phyloP scores from a whole-genome alignment of 495 filamentous ascomycete genomes.

The Penicillium cinerascens region DNA sequence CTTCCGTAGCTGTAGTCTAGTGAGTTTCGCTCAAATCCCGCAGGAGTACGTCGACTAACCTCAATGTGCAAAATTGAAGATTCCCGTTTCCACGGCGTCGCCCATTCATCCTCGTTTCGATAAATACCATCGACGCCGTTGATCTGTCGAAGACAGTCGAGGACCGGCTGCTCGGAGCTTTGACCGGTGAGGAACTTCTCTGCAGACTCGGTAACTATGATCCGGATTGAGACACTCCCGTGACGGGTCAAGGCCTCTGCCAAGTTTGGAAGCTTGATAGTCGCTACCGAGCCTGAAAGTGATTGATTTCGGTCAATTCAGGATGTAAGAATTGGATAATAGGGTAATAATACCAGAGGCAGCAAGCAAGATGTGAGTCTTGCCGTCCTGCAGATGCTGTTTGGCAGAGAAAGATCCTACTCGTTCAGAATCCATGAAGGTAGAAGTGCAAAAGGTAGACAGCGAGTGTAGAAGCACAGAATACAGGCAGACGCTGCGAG shows the following conservation, averaged over 20 bases:
- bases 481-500: not conserved
- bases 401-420: not conserved
- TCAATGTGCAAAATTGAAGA: conserved; percentile 78
- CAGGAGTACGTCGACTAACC: not conserved
- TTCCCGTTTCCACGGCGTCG: conserved; percentile 60
- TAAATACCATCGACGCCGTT: conserved; percentile 70
- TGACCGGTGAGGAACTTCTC: conserved; percentile 68
- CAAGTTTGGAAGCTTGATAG: conserved; percentile 84
- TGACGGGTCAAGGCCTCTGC: conserved; percentile 51
- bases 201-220: conserved; percentile 72
- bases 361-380: conserved; percentile 75
- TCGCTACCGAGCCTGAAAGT: conserved; percentile 64
- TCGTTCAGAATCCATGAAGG: not conserved
- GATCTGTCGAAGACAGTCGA: conserved; percentile 47
- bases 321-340: not conserved
- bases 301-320: not conserved
- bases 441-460: not conserved
- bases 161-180: conserved; percentile 61
- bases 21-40: not conserved
- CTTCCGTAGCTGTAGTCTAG: conserved; percentile 44
- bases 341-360: conserved; percentile 39
- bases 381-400: conserved; percentile 48
- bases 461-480: not conserved
- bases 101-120: conserved; percentile 78
- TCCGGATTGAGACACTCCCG: conserved; percentile 64